Base-by-base conservation (phyloP, 2,329 filamentous ascomycete genomes). In the Botrytis byssoidea region DNA sequence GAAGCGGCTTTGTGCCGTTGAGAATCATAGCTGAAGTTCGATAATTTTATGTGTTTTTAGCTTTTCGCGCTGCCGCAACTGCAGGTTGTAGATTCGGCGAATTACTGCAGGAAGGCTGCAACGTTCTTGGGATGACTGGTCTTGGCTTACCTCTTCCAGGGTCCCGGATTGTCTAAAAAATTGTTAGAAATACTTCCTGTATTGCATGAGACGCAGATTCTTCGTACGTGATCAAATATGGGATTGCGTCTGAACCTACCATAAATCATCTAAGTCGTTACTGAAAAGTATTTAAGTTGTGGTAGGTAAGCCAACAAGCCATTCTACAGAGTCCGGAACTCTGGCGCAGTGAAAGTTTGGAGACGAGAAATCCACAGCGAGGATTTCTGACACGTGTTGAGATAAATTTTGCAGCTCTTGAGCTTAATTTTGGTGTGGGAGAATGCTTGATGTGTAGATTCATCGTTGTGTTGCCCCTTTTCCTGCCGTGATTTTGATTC, bases 341-440 rank as follows among this genome's bases (percentile, higher is more conserved):
- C n/a, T 48, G 59, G 44, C 59, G 46, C 32, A n/a, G 60, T 67
- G 35, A 67, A 72, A 72, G 70, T 72, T 46, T 72, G 70, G 70
- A 72, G 59, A 72, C 70, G 70, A 72, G n/a, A 32, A 44, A 20
- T 72, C 46, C 48, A 66, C 35, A 20, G 48, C 20, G 37, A 42
- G n/a, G 37, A 65, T 72, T 40, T 35, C 25, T 37, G 70, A 72
- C 70, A 72, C 70, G 70, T 72, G 70, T 67, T 72, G 37, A 57
- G 20, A 14, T 37, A 44, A 67, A 29, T 65, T 64, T 55, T 72
- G 46, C 70, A 67, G 60, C 37, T 65, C n/a, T 42, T 22, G 42
- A 25, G 22, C 35, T 65, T 51, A n/a, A 42, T n/a, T 12, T 65
- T 25, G 46, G 29, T 20, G 40, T 32, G 20, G 16, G 32, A n/a